A percentile compares a stretch with the other conserved stretches of the same genome.
These are phyloP conservation scores for Wickerhamiella azymoides DNA, from an alignment of 805 yeast genomes.

Conservation along the genomic window DNA sequence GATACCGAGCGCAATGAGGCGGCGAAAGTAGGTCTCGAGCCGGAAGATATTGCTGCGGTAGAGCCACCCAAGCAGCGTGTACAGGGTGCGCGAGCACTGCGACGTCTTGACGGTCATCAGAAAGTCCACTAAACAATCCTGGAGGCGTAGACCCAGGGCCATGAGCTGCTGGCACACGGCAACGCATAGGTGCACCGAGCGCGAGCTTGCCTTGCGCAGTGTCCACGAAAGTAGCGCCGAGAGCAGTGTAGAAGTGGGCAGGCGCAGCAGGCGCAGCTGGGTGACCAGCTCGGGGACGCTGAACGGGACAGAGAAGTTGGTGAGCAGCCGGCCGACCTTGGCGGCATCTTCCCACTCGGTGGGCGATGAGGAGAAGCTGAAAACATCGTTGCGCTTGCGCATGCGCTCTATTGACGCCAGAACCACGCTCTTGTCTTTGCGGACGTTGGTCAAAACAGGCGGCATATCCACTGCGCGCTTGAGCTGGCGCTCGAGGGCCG, in stretches of 20 bases:
- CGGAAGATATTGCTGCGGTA: slow-evolving; percentile 36
- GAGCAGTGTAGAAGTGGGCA: slow-evolving; percentile 6
- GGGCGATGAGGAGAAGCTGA: not conserved
- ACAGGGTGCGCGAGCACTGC: slow-evolving; percentile 16
- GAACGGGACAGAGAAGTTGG: slow-evolving; percentile 20
- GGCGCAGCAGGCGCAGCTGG: slow-evolving; percentile 6
- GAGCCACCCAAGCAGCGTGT: slow-evolving; percentile 40
- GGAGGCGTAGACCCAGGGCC: slow-evolving; percentile 9
- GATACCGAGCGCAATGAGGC: slow-evolving; percentile 74
- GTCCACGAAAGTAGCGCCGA: slow-evolving; percentile 14
- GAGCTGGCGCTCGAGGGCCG: slow-evolving; percentile 5
- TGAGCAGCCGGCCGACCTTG: slow-evolving; percentile 18
- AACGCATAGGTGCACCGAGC: slow-evolving; percentile 12
- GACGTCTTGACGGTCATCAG: slow-evolving; percentile 12
- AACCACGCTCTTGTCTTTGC: not conserved
- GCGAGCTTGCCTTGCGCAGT: slow-evolving; percentile 8
- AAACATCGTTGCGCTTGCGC: slow-evolving; percentile 14
- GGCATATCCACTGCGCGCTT: slow-evolving; percentile 1
- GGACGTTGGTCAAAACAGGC: slow-evolving; percentile 1
- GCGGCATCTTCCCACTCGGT: slow-evolving; percentile 11
- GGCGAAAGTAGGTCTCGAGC: slow-evolving; percentile 57
- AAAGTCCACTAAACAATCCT: slow-evolving; percentile 15
- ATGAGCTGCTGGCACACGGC: slow-evolving; percentile 13
- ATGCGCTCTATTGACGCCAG: slow-evolving; percentile 3
- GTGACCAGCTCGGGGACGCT: slow-evolving; percentile 13